Conservation (phyloP, 441 rosid genomes). For the Dalechampia spathulata region DNA sequence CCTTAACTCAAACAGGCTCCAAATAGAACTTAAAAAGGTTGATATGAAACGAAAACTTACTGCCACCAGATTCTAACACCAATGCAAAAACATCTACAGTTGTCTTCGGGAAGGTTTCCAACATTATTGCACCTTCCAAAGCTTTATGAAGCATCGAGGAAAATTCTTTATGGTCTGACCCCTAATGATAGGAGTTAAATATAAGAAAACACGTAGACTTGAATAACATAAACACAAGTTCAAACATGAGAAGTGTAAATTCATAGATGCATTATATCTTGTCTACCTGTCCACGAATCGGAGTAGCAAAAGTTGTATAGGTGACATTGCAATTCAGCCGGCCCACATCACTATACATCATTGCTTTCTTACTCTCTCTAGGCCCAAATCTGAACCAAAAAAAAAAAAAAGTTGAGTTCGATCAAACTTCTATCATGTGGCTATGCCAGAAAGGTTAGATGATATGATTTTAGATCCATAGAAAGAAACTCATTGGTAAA, state of each 20-base stretch:
- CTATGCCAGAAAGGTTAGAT: background rate
- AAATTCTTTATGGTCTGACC: conserved; percentile 68
- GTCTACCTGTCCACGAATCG: conserved; percentile 62
- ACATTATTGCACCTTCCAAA: conserved; percentile 75
- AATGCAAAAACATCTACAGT: conserved; percentile 79
- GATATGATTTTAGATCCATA: too few species aligned
- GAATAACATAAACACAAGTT: conserved; percentile 5
- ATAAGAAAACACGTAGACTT: too few species aligned
- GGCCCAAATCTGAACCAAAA: conserved; percentile 73
- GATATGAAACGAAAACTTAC: conserved; percentile 40
- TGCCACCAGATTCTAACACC: conserved; percentile 88
- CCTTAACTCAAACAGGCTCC: background rate
- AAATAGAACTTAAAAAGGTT: conserved; percentile 1
- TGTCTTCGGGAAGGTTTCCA: conserved; percentile 88
- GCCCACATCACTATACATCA: conserved; percentile 78
- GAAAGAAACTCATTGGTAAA: background rate
- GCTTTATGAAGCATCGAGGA: conserved; percentile 92
- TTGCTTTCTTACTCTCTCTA: conserved; percentile 94
- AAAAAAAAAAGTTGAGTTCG: background rate
- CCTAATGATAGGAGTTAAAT: conserved; percentile 32
- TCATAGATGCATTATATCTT: conserved; percentile 4
- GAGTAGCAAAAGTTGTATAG: conserved; percentile 73
- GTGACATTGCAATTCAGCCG: conserved; percentile 76
- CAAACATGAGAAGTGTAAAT: conserved; percentile 5
- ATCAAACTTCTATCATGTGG: background rate